Evolutionary conservation across 176 grass and related monocot genomes (phyloP).

Genomic region (Avena insularis): DNA sequence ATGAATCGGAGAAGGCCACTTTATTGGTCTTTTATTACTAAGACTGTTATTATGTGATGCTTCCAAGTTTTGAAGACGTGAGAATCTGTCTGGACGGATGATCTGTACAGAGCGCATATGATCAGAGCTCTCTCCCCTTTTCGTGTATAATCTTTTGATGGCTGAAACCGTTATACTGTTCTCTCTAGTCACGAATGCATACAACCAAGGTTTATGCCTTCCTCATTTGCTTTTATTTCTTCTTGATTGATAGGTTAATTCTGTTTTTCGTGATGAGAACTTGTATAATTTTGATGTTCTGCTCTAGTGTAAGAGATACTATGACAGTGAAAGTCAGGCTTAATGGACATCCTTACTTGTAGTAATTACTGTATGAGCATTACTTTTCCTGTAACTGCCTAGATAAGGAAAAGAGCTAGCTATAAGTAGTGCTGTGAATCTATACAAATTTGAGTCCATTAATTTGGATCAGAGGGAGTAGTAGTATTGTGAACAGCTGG

Average conservation of each 20-base stretch:
- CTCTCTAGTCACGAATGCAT: background rate
- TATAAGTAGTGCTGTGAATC: no score
- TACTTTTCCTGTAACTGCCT: conserved; percentile 2
- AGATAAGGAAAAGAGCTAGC: background rate
- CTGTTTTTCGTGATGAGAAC: background rate
- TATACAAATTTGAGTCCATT: no score
- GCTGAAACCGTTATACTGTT: background rate
- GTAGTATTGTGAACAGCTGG: conserved; percentile 31
- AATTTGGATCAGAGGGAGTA: background rate
- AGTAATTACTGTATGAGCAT: background rate
- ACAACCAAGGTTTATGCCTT: background rate
- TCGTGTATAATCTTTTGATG: background rate
- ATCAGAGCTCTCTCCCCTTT: background rate
- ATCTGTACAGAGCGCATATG: background rate
- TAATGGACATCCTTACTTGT: conserved; percentile 22
- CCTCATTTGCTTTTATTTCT: background rate
- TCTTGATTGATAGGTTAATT: conserved; percentile 22
- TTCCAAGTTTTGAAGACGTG: background rate
- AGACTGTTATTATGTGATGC: background rate
- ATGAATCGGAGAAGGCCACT: background rate
- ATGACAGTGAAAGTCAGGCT: conserved; percentile 8
- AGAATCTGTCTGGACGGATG: background rate
- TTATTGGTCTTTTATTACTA: background rate
- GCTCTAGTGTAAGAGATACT: background rate
- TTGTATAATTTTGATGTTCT: background rate